phyloP scores from a whole-genome alignment of 768 basidiomycete genomes.

The Hygrophorus pudorinus region DNA sequence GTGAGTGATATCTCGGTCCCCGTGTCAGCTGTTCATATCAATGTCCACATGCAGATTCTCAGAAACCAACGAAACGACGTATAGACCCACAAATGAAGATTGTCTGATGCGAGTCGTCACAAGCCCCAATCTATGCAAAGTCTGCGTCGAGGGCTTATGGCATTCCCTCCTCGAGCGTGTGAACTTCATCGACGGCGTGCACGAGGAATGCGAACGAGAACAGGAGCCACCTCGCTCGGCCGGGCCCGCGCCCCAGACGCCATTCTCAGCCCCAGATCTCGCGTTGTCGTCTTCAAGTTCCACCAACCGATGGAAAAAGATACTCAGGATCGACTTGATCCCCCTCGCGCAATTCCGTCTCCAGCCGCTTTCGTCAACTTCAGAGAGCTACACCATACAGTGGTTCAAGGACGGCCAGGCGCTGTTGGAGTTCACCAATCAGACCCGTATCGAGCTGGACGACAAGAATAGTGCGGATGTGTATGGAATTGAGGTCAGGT shows the following conservation, averaged over 20 bases:
- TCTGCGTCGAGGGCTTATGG: slow-evolving; percentile 71
- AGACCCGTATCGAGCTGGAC: slow-evolving; percentile 34
- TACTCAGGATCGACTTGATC: slow-evolving; percentile 40
- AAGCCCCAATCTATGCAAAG: slow-evolving; percentile 63
- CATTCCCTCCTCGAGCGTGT: slow-evolving; percentile 48
- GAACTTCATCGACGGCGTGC: slow-evolving; percentile 49
- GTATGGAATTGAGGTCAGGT: slow-evolving; percentile 39
- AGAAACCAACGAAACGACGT: slow-evolving; percentile 51
- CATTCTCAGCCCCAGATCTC: background rate
- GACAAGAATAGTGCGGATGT: slow-evolving; percentile 26
- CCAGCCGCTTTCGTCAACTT: slow-evolving; percentile 8
- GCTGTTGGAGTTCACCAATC: slow-evolving; percentile 38
- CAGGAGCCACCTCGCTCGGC: too few relatives aligned
- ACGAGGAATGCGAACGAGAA: slow-evolving; percentile 25
- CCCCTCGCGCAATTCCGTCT: slow-evolving; percentile 48
- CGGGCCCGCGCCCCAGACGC: too few relatives aligned
- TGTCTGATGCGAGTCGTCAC: slow-evolving; percentile 74
- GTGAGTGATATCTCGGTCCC: slow-evolving; percentile 20
- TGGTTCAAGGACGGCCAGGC: slow-evolving; percentile 43
- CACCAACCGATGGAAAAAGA: slow-evolving; percentile 16
- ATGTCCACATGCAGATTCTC: slow-evolving; percentile 39
- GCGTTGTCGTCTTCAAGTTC: background rate
- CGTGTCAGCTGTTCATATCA: background rate
- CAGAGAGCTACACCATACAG: slow-evolving; percentile 38
- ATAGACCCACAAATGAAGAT: slow-evolving; percentile 76